Conservation (phyloP, 305 asterid species). For the Rubia tinctorum region DNA sequence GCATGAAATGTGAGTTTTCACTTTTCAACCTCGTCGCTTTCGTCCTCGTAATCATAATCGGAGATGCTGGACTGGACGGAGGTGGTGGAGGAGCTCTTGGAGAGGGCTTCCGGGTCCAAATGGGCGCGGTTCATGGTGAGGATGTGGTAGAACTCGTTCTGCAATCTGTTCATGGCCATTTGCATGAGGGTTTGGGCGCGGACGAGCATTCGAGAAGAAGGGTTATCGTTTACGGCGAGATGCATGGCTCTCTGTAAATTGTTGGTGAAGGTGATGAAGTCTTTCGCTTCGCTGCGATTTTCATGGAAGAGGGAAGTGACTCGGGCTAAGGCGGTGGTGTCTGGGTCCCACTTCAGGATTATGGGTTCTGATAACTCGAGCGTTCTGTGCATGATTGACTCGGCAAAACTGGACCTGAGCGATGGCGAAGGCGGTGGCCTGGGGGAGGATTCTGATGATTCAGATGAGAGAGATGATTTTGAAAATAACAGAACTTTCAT, state of each 20-base stretch:
- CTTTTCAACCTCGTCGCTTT: constrained; percentile 18
- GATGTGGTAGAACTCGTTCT: constrained; percentile 85
- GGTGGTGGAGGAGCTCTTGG: constrained; percentile 56
- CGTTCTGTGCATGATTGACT: constrained; percentile 63
- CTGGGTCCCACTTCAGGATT: constrained; percentile 65
- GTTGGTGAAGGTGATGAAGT: constrained; percentile 48
- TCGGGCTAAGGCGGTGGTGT: constrained; percentile 39
- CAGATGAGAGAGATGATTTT: constrained; percentile 14
- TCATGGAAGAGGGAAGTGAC: constrained; percentile 81
- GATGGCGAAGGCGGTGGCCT: constrained; percentile 50
- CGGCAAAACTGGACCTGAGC: constrained; percentile 48
- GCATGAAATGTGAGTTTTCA: not conserved
- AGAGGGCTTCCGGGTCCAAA: constrained; percentile 77
- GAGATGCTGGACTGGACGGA: constrained; percentile 54
- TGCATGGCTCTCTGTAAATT: constrained; percentile 75
- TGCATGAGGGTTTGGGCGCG: constrained; percentile 70
- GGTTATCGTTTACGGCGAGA: constrained; percentile 39
- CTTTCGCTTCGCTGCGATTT: constrained; percentile 58
- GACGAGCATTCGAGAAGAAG: constrained; percentile 45
- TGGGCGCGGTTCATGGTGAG: constrained; percentile 71
- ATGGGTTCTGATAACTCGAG: constrained; percentile 57
- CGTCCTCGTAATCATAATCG: constrained; percentile 31
- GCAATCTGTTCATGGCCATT: constrained; percentile 71
- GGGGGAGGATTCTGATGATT: constrained; percentile 21
- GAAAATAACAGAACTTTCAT: constrained; percentile 55